A percentile compares a stretch with the other conserved stretches of the same genome.
phyloP scores from a whole-genome alignment of 2,329 filamentous ascomycete species.

The Fusarium mexicanum region DNA sequence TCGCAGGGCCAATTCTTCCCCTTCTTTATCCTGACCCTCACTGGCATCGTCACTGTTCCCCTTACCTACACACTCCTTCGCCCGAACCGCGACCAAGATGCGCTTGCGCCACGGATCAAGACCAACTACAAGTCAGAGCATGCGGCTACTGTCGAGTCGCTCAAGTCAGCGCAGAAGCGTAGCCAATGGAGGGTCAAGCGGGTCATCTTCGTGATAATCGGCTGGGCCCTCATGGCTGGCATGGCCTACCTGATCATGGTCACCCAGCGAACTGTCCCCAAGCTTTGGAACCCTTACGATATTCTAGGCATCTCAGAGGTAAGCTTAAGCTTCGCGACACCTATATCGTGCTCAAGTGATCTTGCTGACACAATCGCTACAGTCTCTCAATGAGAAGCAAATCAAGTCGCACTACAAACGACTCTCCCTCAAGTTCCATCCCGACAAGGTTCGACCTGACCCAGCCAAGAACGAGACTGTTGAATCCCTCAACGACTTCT shows the following conservation, averaged over 20 bases:
- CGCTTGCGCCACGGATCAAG: slow-evolving; percentile 83
- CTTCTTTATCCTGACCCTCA: slow-evolving; percentile 95
- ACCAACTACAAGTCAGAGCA: slow-evolving; percentile 84
- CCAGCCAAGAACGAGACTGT: slow-evolving; percentile 87
- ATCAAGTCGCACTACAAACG: slow-evolving; percentile 93
- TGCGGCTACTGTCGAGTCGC: slow-evolving; percentile 82
- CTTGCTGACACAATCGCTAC: slow-evolving; percentile 14
- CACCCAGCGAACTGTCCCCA: slow-evolving; percentile 74
- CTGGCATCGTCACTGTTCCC: slow-evolving; percentile 86
- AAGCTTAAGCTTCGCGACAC: slow-evolving; percentile 55
- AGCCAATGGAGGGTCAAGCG: slow-evolving; percentile 91
- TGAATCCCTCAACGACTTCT: slow-evolving; percentile 85
- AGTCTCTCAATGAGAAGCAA: slow-evolving; percentile 85
- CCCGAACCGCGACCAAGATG: slow-evolving; percentile 79
- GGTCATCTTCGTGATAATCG: slow-evolving; percentile 76
- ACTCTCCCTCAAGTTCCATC: slow-evolving; percentile 87
- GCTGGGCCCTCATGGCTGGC: slow-evolving; percentile 85
- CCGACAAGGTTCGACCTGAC: slow-evolving; percentile 90
- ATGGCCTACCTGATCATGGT: slow-evolving; percentile 92
- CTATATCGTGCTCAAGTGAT: not conserved
- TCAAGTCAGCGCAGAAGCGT: slow-evolving; percentile 87
- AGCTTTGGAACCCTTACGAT: slow-evolving; percentile 97
- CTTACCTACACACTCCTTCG: slow-evolving; percentile 89
- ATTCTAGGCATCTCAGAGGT: slow-evolving; percentile 88
- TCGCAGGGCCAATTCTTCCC: slow-evolving; percentile 93